phyloP scores from a whole-genome alignment of 768 basidiomycete genomes.

The Collybia mongolica region DNA sequence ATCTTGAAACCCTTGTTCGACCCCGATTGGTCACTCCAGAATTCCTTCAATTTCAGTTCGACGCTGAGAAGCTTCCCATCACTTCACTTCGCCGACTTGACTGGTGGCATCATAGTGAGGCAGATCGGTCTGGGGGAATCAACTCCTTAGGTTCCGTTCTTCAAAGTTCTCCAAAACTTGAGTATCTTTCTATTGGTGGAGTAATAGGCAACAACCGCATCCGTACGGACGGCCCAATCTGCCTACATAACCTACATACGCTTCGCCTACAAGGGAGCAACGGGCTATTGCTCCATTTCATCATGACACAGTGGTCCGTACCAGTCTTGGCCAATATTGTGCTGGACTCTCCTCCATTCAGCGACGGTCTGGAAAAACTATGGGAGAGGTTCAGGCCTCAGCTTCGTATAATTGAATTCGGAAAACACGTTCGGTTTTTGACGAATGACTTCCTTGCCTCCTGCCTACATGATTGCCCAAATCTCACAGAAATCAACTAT shows the following conservation, averaged over 20 bases:
- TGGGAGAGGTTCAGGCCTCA: conserved; percentile 52
- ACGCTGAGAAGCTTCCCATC: conserved; percentile 43
- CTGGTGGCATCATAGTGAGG: conserved; percentile 63
- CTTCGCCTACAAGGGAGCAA: conserved; percentile 51
- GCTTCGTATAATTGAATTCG: conserved; percentile 56
- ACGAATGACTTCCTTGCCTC: conserved; percentile 44
- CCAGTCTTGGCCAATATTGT: conserved; percentile 53
- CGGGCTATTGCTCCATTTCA: conserved; percentile 47
- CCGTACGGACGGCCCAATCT: conserved; percentile 22
- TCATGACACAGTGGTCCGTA: conserved; percentile 46
- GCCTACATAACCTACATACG: conserved; percentile 47
- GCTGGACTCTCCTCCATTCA: conserved; percentile 43
- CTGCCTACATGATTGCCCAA: conserved; percentile 45
- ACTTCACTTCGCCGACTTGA: conserved; percentile 59
- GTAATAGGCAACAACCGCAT: conserved; percentile 27
- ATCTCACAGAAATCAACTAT: conserved; percentile 53
- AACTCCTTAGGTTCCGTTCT: conserved; percentile 59
- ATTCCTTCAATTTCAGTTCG: conserved; percentile 49
- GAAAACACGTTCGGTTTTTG: conserved; percentile 53
- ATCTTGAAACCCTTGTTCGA: conserved; percentile 55
- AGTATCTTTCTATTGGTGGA: conserved; percentile 59
- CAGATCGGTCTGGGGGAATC: conserved; percentile 62
- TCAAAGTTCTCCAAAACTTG: conserved; percentile 48
- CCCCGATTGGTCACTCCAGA: conserved; percentile 30
- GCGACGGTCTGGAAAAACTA: conserved; percentile 37